phyloP scores from a whole-genome alignment of 805 yeast genomes.

The Yamadazyma nakazawae region DNA sequence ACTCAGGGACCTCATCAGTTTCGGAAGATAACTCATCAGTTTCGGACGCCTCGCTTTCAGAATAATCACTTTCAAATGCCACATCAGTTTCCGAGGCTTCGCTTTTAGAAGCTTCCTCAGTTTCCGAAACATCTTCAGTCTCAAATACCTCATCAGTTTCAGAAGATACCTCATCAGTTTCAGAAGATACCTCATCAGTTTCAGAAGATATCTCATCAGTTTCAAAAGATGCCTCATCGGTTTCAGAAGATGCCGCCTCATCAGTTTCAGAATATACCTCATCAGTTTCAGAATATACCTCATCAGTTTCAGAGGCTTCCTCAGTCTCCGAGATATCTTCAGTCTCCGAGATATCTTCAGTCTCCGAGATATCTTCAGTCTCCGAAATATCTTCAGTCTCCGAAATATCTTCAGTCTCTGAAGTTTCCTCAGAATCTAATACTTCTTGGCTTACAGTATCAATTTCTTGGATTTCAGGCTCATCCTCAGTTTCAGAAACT shows the following conservation, averaged over 20 bases:
- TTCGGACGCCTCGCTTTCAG: background rate
- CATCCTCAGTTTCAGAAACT: background rate
- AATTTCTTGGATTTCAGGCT: background rate
- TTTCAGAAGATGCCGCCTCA: no score
- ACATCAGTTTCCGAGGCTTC: background rate
- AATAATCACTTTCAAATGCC: slow-evolving; percentile 2
- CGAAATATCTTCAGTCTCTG: slow-evolving; percentile 4
- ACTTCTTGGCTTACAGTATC: background rate
- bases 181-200: no score
- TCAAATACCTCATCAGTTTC: background rate
- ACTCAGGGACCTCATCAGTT: slow-evolving; percentile 6
- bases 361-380: background rate
- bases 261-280: background rate
- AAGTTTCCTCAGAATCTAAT: background rate
- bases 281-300: background rate
- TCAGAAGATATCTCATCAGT: background rate
- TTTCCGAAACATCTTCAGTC: slow-evolving; percentile 2
- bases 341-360: slow-evolving; percentile 2
- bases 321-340: slow-evolving; percentile 5
- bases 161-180: slow-evolving; percentile 3
- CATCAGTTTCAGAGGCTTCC: slow-evolving; percentile 3
- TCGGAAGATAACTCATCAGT: slow-evolving; percentile 8
- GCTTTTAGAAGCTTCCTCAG: background rate
- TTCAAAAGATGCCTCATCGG: background rate
- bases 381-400: slow-evolving; percentile 9